Evolutionary conservation across 2,329 filamentous ascomycete species (phyloP).

Genomic region (Ophiostoma novo-ulmi): DNA sequence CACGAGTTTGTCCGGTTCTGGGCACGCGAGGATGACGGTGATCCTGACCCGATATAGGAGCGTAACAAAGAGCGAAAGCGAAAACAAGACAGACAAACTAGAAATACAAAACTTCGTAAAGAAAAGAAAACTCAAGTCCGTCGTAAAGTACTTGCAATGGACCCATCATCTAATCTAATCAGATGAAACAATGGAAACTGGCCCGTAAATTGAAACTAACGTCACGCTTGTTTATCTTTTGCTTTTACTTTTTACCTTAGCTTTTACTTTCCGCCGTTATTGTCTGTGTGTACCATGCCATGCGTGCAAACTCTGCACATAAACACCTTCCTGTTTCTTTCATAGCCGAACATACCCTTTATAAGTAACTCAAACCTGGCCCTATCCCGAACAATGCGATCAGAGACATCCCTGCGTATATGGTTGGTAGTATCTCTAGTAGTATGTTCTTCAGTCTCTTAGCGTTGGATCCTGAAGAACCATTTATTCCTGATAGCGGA

Average conservation of each 20-base stretch:
- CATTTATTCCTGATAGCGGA: background rate
- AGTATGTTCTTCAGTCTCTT: background rate
- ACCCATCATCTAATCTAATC: slow-evolving; percentile 18
- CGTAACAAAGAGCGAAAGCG: background rate
- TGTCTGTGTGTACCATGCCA: background rate
- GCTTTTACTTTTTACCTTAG: background rate
- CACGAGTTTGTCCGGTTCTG: background rate
- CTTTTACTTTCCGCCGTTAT: background rate
- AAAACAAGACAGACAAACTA: background rate
- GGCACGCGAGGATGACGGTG: background rate
- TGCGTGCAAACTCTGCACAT: slow-evolving; percentile 1
- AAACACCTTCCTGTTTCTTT: background rate
- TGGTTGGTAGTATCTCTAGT: background rate
- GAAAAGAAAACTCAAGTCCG: background rate
- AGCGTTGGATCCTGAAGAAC: background rate
- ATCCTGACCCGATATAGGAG: slow-evolving; percentile 5
- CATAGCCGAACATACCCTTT: background rate
- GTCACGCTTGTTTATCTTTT: background rate
- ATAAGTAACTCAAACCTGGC: too few species aligned
- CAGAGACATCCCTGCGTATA: background rate
- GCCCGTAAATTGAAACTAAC: slow-evolving; percentile 6
- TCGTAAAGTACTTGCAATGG: background rate
- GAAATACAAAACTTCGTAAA: too few species aligned
- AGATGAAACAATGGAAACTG: slow-evolving; percentile 5
- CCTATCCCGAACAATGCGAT: background rate